Evolutionary conservation across 176 grass and related monocot species (phyloP), one percentile per base, ranked within the genome.

Genomic region (Luzula sylvatica): DNA sequence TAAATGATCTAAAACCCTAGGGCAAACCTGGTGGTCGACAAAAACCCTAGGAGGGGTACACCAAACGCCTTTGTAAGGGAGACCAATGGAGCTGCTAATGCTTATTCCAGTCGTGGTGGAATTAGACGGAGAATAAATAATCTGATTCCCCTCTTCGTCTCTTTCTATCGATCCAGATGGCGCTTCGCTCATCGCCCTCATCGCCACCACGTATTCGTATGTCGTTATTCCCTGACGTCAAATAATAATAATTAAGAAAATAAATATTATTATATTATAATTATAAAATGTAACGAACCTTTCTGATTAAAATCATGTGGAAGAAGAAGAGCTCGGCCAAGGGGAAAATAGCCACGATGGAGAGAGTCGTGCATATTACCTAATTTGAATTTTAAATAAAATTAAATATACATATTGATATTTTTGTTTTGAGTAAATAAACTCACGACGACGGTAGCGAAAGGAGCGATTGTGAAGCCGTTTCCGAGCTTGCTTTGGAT

Each of bases 321-420:
- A 98, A 98, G 82, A 98, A 98, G 85, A 98, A 87, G 64, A 98
- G 86, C 65, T 98, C 92, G 17, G 77, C 78, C 49, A 98, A 70
- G 55, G 92, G 92, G 63, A 98, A 30, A 46, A 82, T 85, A 40
- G 92, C 92, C 24, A 90, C 70, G 38, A 87, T 25, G 46, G 92
- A 98, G 58, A 98, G 79, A 17, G 80, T 47, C 24, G 92, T 98
- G 63, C 87, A 98, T 56, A 73, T 55, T 38, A 69, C 69, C 92
- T 98, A 86, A 67, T 57, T 9, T 35, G 7, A 35, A 35, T 35
- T 7, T 35, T 35, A 4, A 35, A 35, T 7, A 35, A 7, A 2
- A 9, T 35, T 35, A 9, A 35, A 35, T 7, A 7, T 35, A 35
- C 9, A 35, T 35, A 1, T 35, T 35, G 30, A 35, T 0, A 35